Evolutionary conservation across 352 stramenopile genomes (phyloP).

Genomic region (Phytophthora meadii): DNA sequence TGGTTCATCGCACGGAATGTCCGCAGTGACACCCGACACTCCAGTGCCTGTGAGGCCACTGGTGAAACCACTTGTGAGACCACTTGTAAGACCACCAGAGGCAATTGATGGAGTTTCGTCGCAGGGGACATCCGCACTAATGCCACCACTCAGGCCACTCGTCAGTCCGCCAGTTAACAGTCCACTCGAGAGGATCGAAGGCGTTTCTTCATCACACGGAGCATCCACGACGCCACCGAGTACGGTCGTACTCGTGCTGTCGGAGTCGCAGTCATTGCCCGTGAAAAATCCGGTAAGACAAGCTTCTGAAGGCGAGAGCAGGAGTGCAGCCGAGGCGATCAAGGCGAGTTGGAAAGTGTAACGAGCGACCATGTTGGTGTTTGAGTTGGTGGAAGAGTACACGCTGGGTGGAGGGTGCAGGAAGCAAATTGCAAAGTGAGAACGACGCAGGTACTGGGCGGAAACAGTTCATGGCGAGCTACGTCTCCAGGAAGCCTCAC

Average conservation of each 20-base stretch:
- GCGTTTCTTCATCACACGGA: conserved; percentile 25
- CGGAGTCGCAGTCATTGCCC: conserved; percentile 22
- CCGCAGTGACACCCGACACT: not conserved
- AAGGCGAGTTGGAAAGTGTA: conserved; percentile 20
- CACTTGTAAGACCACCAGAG: conserved; percentile 9
- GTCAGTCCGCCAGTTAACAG: conserved; percentile 7
- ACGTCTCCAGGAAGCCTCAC: not conserved
- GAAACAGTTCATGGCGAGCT: not conserved
- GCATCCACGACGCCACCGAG: conserved; percentile 15
- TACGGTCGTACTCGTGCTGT: conserved; percentile 15
- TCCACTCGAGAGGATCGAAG: conserved; percentile 21
- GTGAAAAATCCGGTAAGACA: conserved; percentile 26
- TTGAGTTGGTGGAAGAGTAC: not conserved
- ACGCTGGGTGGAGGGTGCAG: conserved; percentile 14
- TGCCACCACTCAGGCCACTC: conserved; percentile 3
- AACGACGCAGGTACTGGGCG: not conserved
- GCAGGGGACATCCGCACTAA: conserved; percentile 18
- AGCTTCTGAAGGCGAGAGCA: conserved; percentile 18
- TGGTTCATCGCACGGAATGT: conserved; percentile 16
- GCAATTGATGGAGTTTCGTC: conserved; percentile 17
- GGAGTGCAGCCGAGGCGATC: conserved; percentile 10
- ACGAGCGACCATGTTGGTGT: conserved; percentile 24
- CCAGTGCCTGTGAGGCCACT: conserved; percentile 12
- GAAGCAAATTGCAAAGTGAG: conserved; percentile 32
- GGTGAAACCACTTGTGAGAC: not conserved